phyloP scores from a whole-genome alignment of 169 alveolate genomes.

The Eimeria brunetti region DNA sequence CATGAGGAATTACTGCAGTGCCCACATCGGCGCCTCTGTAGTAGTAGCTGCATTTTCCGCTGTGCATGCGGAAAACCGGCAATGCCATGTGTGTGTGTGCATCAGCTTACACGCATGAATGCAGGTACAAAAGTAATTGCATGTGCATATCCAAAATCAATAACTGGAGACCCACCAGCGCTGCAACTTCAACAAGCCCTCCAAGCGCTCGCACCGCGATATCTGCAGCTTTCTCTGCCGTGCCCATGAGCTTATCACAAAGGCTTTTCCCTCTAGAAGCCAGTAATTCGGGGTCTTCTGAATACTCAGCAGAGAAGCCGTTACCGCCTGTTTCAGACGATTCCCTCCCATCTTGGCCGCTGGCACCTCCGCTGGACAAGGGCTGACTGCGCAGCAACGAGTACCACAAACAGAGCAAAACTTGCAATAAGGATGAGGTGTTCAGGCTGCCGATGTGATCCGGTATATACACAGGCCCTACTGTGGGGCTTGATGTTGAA shows the following conservation, averaged over 20 bases:
- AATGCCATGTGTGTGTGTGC: neutral
- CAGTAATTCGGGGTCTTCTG: constrained; percentile 24
- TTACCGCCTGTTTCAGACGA: neutral
- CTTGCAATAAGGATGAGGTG: neutral
- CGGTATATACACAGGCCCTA: neutral
- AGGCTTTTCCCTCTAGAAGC: neutral
- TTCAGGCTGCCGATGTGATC: neutral
- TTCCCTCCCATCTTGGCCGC: constrained; percentile 46
- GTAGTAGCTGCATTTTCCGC: neutral
- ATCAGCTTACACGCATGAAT: neutral
- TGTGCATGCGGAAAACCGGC: neutral
- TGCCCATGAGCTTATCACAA: neutral
- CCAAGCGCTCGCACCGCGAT: constrained; percentile 60
- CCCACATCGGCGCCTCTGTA: neutral
- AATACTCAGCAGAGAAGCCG: neutral
- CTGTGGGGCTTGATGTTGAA: neutral
- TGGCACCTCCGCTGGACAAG: neutral
- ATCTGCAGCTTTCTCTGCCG: constrained; percentile 61
- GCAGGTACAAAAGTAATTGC: neutral
- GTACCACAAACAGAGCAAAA: neutral
- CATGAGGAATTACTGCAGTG: neutral
- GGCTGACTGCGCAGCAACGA: constrained; percentile 14
- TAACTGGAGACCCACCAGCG: constrained; percentile 22
- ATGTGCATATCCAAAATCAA: neutral
- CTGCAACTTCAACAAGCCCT: constrained; percentile 45